Evolutionary conservation across 257 asterid species (phyloP).

Genomic region (Voacanga thouarsii): DNA sequence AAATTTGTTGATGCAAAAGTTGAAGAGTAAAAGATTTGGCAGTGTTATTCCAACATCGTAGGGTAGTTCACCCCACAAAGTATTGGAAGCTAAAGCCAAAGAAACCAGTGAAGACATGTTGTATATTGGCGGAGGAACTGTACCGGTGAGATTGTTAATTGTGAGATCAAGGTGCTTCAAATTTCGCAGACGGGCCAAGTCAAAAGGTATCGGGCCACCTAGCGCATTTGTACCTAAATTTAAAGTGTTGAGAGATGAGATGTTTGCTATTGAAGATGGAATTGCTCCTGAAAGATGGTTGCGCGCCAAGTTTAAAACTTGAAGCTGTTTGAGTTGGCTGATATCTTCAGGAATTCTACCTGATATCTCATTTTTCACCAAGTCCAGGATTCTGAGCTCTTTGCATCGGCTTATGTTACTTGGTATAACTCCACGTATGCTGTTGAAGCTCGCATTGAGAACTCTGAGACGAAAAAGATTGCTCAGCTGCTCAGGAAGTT

Average conservation of each 20-base stretch:
- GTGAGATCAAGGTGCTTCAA: slow-evolving; percentile 48
- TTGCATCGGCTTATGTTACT: slow-evolving; percentile 33
- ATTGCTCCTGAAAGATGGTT: slow-evolving; percentile 47
- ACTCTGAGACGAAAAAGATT: slow-evolving; percentile 18
- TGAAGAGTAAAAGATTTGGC: slow-evolving; percentile 49
- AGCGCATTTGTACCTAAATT: slow-evolving; percentile 35
- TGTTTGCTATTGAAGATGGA: slow-evolving; percentile 41
- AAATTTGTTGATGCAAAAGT: slow-evolving; percentile 48
- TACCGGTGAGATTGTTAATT: slow-evolving; percentile 44
- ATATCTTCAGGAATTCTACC: slow-evolving; percentile 40
- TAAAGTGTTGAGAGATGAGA: slow-evolving; percentile 22
- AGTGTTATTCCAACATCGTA: slow-evolving; percentile 36
- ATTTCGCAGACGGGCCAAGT: slow-evolving; percentile 29
- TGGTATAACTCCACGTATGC: slow-evolving; percentile 39
- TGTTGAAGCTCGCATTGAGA: slow-evolving; percentile 36
- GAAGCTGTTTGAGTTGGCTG: slow-evolving; percentile 32
- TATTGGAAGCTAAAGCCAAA: slow-evolving; percentile 39
- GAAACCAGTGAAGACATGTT: slow-evolving; percentile 43
- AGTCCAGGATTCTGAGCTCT: slow-evolving; percentile 33
- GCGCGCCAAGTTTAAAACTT: slow-evolving; percentile 35
- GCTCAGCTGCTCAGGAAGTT: slow-evolving; percentile 40
- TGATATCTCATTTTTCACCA: slow-evolving; percentile 42
- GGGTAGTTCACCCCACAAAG: slow-evolving; percentile 47
- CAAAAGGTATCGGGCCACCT: slow-evolving; percentile 34
- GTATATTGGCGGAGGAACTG: slow-evolving; percentile 44